These are phyloP conservation scores for Debaryomyces nepalensis DNA, from an alignment of 1,139 yeast species.

Conservation along the genomic window DNA sequence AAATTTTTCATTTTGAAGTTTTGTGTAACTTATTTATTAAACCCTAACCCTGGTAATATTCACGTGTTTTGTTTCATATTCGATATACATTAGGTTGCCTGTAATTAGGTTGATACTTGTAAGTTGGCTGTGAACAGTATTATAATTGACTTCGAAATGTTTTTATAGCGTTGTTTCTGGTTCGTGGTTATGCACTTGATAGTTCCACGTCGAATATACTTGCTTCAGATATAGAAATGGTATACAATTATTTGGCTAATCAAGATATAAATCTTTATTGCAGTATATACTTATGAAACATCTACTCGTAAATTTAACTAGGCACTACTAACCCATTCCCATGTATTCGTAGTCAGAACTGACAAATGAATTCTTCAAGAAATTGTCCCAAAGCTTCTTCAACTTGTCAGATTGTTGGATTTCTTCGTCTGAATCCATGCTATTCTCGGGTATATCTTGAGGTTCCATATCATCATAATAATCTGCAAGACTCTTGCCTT, in stretches of 20 bases:
- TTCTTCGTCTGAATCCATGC: conserved; percentile 15
- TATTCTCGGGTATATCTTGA: not conserved
- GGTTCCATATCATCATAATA: conserved; percentile 7
- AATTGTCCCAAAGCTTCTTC: conserved; percentile 47
- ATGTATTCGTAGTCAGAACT: conserved; percentile 64
- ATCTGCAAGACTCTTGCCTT: conserved; percentile 20
- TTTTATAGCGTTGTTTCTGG: too few species aligned
- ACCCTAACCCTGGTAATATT: conserved; percentile 16
- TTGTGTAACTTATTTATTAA: conserved; percentile 12
- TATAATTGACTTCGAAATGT: too few species aligned
- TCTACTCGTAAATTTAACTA: not conserved
- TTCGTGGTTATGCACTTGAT: too few species aligned
- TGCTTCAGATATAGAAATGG: too few species aligned
- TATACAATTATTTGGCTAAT: too few species aligned
- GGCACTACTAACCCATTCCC: conserved; percentile 31
- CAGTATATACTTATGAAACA: not conserved
- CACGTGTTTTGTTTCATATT: too few species aligned
- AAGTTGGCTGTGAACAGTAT: too few species aligned
- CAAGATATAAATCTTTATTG: too few species aligned
- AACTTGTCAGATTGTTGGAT: conserved; percentile 17
- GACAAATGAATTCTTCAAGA: conserved; percentile 59
- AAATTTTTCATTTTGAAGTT: conserved; percentile 5
- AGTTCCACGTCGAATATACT: too few species aligned
- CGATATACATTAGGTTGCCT: too few species aligned
- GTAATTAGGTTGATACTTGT: too few species aligned